Percentiles rank a stretch among this genome's conserved stretches.
phyloP scores from a whole-genome alignment of 2,329 filamentous ascomycete species.

The Diplodia sapinea region DNA sequence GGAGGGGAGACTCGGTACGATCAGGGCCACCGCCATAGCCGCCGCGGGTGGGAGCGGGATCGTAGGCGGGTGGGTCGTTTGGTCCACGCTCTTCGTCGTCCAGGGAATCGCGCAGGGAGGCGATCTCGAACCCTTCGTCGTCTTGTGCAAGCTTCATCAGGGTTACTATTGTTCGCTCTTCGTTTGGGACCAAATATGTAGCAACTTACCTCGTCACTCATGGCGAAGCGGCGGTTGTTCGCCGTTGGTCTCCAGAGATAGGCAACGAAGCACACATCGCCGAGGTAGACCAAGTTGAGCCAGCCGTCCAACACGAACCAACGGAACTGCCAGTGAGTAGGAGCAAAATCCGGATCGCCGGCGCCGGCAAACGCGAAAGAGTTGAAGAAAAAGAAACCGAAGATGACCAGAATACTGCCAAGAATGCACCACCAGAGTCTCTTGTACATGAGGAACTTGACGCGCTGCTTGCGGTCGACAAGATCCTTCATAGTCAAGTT shows the following conservation, averaged over 20 bases:
- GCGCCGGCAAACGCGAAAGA: conserved; percentile 91
- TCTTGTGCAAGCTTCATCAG: conserved; percentile 80
- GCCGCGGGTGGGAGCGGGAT: conserved; percentile 45
- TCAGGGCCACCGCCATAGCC: conserved; percentile 34
- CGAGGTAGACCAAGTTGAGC: conserved; percentile 95
- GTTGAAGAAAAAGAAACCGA: conserved; percentile 98
- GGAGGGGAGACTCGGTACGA: conserved; percentile 54
- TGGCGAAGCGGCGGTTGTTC: conserved; percentile 96
- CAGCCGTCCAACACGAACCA: conserved; percentile 98
- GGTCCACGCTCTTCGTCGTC: conserved; percentile 64
- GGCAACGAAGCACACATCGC: conserved; percentile 88
- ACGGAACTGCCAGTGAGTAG: conserved; percentile 93
- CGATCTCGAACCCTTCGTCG: conserved; percentile 96
- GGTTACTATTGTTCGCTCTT: conserved; percentile 38
- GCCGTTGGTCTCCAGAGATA: conserved; percentile 96
- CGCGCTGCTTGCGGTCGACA: conserved; percentile 89
- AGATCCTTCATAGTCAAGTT: conserved; percentile 96
- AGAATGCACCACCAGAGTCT: conserved; percentile 99
- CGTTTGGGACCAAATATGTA: neutral
- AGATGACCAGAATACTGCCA: conserved; percentile 89
- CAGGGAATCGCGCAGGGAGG: conserved; percentile 79
- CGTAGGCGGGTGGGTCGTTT: conserved; percentile 47
- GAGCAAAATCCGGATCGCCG: conserved; percentile 85
- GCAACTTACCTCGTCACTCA: conserved; percentile 85
- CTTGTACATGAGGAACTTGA: conserved; percentile 95